Conservation (phyloP, 2,329 filamentous ascomycete genomes). For the Cercospora zeina region DNA sequence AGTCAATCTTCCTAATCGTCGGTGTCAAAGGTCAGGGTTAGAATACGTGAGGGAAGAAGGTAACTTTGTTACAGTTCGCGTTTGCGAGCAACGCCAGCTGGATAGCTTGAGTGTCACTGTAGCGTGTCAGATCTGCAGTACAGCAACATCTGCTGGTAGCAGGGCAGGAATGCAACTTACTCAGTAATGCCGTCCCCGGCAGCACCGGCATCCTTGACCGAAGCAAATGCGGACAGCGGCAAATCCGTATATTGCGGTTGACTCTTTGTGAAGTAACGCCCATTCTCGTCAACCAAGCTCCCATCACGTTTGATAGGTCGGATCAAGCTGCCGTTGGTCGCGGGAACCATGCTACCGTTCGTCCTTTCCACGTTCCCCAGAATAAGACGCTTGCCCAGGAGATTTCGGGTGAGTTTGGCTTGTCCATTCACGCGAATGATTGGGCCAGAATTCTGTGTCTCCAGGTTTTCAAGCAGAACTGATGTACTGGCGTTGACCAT, state of each 20-base stretch:
- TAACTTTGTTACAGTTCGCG: conserved; percentile 43
- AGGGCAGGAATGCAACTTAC: not conserved
- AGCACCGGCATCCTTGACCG: conserved; percentile 49
- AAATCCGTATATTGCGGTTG: conserved; percentile 50
- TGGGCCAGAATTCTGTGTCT: conserved; percentile 27
- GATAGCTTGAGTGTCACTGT: conserved; percentile 40
- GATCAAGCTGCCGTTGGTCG: conserved; percentile 25
- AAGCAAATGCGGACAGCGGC: conserved; percentile 47
- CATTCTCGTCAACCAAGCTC: conserved; percentile 28
- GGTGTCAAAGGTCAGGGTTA: not conserved
- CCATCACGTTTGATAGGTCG: conserved; percentile 26
- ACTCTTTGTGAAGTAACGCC: conserved; percentile 46
- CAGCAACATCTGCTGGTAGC: not conserved
- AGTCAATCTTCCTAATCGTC: not conserved
- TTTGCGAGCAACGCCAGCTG: conserved; percentile 29
- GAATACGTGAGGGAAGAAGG: conserved; percentile 45
- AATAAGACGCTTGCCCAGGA: conserved; percentile 40
- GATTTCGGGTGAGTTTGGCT: conserved; percentile 34
- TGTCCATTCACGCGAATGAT: conserved; percentile 32
- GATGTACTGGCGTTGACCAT: conserved; percentile 27
- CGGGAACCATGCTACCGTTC: conserved; percentile 22
- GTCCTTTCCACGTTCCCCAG: conserved; percentile 26
- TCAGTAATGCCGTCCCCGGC: conserved; percentile 29
- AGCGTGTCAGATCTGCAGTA: not conserved
- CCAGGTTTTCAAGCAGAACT: conserved; percentile 32